phyloP scores from a whole-genome alignment of 371 early-diverging fungal species.

The Lichtheimia corymbifera region DNA sequence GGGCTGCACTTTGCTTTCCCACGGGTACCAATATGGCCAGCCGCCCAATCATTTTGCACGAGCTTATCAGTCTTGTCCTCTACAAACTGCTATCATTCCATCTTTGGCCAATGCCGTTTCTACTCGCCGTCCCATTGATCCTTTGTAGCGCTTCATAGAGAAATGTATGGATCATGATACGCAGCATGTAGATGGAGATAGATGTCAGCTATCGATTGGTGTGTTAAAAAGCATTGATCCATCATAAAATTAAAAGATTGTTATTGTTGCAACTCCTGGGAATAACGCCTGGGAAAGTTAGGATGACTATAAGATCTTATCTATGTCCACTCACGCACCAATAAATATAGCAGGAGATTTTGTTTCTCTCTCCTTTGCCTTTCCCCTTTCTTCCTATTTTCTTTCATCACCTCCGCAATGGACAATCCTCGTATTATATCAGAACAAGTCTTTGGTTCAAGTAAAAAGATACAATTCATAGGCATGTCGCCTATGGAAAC shows the following conservation, averaged over 20 bases:
- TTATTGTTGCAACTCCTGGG: slow-evolving; percentile 25
- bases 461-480: slow-evolving; percentile 28
- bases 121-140: too few species aligned
- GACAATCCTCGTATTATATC: slow-evolving; percentile 24
- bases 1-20: too few species aligned
- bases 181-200: too few species aligned
- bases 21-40: too few species aligned
- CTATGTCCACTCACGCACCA: slow-evolving; percentile 17
- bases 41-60: slow-evolving; percentile 26
- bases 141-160: too few species aligned
- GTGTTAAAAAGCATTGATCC: too few species aligned
- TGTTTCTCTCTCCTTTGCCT: slow-evolving; percentile 17
- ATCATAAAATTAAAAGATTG: too few species aligned
- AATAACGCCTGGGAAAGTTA: slow-evolving; percentile 21
- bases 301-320: slow-evolving; percentile 47
- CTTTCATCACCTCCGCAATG: too few species aligned
- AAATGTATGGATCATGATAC: too few species aligned
- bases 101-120: slow-evolving; percentile 19
- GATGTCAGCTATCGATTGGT: too few species aligned
- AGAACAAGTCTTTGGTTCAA: slow-evolving; percentile 29
- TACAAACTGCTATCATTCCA: slow-evolving; percentile 27
- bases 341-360: slow-evolving; percentile 7
- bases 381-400: slow-evolving; percentile 34
- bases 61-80: slow-evolving; percentile 21
- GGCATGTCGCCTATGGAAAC: slow-evolving; percentile 48